Evolutionary conservation across 2,329 filamentous ascomycete genomes (phyloP).

Genomic region (Hypomyces rosellus): DNA sequence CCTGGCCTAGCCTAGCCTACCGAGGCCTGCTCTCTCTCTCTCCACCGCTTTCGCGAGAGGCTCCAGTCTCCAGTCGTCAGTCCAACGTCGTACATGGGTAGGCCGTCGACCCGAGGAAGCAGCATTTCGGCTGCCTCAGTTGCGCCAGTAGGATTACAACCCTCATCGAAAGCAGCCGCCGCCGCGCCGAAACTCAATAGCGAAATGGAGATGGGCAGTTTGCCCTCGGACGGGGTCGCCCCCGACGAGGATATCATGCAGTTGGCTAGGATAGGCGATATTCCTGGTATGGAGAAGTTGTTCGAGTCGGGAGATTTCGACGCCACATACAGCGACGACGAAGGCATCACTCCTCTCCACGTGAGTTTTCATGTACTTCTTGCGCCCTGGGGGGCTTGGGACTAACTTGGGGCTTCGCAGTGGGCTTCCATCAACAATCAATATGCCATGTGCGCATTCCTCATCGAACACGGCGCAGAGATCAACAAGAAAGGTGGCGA

Average conservation of each 20-base stretch:
- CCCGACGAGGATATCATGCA: slow-evolving; percentile 85
- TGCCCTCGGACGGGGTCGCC: slow-evolving; percentile 34
- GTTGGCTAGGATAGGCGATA: slow-evolving; percentile 80
- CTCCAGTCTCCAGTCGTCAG: too few species aligned
- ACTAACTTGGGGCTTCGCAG: slow-evolving; percentile 38
- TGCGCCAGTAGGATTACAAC: slow-evolving; percentile 40
- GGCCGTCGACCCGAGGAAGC: slow-evolving; percentile 25
- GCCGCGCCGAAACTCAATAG: slow-evolving; percentile 52
- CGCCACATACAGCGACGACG: slow-evolving; percentile 77
- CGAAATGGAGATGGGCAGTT: slow-evolving; percentile 49
- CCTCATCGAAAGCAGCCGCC: slow-evolving; percentile 46
- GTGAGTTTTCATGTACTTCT: slow-evolving; percentile 46
- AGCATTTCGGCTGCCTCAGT: slow-evolving; percentile 31
- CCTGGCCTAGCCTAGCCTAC: not conserved
- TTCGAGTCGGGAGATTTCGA: slow-evolving; percentile 78
- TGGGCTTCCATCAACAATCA: slow-evolving; percentile 99
- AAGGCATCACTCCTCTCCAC: slow-evolving; percentile 93
- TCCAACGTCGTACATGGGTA: slow-evolving; percentile 32
- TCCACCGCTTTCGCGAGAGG: not conserved
- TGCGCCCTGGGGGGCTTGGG: not conserved
- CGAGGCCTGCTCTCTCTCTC: not conserved
- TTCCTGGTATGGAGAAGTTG: slow-evolving; percentile 79
- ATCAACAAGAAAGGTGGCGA: slow-evolving; percentile 95
- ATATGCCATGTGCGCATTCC: slow-evolving; percentile 92
- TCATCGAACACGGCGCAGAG: slow-evolving; percentile 77